Evolutionary conservation across 208 protist species (phyloP).

Genomic region (Acanthamoeba rhysodes): DNA sequence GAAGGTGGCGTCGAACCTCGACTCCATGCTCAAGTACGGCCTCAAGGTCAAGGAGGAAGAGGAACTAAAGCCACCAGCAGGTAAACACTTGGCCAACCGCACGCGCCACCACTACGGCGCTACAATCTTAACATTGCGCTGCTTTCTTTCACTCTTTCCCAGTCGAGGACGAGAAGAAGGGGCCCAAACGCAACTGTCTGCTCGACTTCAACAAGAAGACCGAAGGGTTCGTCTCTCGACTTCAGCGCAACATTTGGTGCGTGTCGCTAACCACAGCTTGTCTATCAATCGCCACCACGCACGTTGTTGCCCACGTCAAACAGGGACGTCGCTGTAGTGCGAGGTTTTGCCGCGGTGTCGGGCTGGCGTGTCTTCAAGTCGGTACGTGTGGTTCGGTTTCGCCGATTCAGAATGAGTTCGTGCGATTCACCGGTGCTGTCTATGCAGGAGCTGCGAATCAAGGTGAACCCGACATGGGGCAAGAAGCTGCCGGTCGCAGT

Average conservation of each 20-base stretch:
- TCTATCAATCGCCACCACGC: neutral
- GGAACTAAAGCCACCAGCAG: neutral
- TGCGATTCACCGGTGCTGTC: neutral
- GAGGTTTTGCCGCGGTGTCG: neutral
- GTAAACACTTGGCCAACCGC: no score
- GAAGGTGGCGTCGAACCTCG: neutral
- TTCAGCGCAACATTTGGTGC: neutral
- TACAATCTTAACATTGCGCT: neutral
- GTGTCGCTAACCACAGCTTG: neutral
- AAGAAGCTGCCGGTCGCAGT: neutral
- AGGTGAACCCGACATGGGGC: constrained; percentile 10
- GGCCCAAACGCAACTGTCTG: neutral
- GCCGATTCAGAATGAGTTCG: neutral
- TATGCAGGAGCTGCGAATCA: neutral
- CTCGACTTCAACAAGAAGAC: constrained; percentile 17
- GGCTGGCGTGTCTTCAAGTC: neutral
- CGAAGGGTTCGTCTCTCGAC: neutral
- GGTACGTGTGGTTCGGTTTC: neutral
- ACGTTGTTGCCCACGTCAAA: neutral
- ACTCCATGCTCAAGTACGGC: constrained; percentile 34
- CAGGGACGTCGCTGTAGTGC: neutral
- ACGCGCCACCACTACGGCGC: neutral
- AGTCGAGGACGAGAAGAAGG: neutral
- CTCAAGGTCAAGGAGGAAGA: neutral
- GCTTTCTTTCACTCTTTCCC: neutral